phyloP scores from a whole-genome alignment of 1,284 basidiomycete genomes.

The Heterobasidion annosum region DNA sequence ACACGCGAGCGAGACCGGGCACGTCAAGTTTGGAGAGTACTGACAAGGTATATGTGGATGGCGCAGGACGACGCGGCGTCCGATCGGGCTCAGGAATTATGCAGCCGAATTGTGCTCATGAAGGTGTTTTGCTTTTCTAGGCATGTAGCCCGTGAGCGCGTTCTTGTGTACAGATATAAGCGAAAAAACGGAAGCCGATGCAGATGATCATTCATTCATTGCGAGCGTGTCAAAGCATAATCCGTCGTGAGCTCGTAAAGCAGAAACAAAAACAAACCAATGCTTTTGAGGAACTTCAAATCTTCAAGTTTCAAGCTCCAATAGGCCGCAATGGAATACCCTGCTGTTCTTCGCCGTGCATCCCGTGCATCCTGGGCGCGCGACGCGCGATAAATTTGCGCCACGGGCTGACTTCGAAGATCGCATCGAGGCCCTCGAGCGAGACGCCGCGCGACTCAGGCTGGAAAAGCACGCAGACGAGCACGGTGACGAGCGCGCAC shows the following conservation, averaged over 20 bases:
- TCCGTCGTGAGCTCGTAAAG: too few relatives aligned
- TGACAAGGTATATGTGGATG: conserved; percentile 20
- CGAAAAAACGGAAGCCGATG: too few relatives aligned
- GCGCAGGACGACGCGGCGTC: too few relatives aligned
- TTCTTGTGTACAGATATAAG: too few relatives aligned
- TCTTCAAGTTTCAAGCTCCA: background rate
- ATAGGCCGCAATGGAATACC: background rate
- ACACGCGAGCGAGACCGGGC: conserved; percentile 83
- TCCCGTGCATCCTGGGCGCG: background rate
- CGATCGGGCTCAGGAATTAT: too few relatives aligned
- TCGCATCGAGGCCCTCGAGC: conserved; percentile 30
- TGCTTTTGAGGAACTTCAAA: too few relatives aligned
- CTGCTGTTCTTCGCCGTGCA: background rate
- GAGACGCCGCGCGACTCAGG: conserved; percentile 38
- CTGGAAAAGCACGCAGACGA: conserved; percentile 29
- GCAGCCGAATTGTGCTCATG: too few relatives aligned
- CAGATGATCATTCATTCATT: too few relatives aligned
- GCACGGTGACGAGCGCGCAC: conserved; percentile 26
- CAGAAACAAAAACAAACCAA: too few relatives aligned
- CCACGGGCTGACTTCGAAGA: conserved; percentile 25
- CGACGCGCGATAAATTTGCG: conserved; percentile 4
- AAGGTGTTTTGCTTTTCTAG: too few relatives aligned
- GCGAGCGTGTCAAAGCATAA: too few relatives aligned
- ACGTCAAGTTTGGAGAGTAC: conserved; percentile 85
- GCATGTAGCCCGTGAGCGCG: too few relatives aligned